Percentiles rank a stretch among this genome's conserved stretches.
Evolutionary conservation across 306 rosid species (phyloP).

Genomic region (Trifolium dubium): DNA sequence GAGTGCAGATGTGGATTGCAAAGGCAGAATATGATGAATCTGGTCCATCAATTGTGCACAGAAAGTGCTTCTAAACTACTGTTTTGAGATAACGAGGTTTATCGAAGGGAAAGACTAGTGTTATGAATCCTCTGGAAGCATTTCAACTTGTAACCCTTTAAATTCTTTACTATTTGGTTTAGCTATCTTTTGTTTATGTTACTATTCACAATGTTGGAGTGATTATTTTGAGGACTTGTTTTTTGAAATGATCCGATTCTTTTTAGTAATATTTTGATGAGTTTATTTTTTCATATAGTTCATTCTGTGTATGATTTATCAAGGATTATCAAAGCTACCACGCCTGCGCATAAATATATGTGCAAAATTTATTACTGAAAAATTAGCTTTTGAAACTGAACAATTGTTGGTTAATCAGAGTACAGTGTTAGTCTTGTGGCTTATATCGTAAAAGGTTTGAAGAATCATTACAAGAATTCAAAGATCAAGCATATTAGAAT

Average conservation of each 20-base stretch:
- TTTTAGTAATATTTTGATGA: conserved; percentile 34
- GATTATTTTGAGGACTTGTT: conserved; percentile 54
- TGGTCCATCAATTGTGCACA: conserved; percentile 96
- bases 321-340: conserved; percentile 30
- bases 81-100: conserved; percentile 44
- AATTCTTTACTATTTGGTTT: conserved; percentile 48
- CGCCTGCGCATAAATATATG: conserved; percentile 3
- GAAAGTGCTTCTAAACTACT: conserved; percentile 88
- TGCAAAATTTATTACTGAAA: conserved; percentile 27
- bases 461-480: neutral
- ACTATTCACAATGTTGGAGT: conserved; percentile 58
- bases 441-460: too few relatives aligned
- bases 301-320: conserved; percentile 37
- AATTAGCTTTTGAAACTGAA: neutral
- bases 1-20: conserved; percentile 97
- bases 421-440: neutral
- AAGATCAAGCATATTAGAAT: too few relatives aligned
- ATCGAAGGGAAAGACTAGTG: conserved; percentile 47
- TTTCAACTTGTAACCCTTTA: conserved; percentile 48
- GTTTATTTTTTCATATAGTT: conserved; percentile 33
- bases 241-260: conserved; percentile 45
- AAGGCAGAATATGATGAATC: conserved; percentile 98
- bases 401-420: neutral
- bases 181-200: conserved; percentile 49
- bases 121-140: conserved; percentile 45